phyloP scores from a whole-genome alignment of 352 stramenopile species.

The Thalassiosira allenii region DNA sequence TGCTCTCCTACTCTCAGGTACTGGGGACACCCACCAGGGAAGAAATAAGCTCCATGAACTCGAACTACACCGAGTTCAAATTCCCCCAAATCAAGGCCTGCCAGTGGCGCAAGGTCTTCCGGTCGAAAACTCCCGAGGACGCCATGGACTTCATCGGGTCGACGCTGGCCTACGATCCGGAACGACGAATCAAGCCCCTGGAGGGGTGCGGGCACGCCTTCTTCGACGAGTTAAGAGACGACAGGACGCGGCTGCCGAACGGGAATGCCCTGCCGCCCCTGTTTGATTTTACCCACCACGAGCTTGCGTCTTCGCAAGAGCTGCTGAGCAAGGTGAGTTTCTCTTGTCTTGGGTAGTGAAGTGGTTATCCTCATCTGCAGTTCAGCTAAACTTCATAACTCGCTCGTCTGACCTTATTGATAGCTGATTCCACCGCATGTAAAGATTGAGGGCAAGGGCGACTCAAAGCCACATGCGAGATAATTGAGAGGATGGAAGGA shows the following conservation, averaged over 20 bases:
- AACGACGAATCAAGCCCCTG: slow-evolving; percentile 87
- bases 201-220: slow-evolving; percentile 93
- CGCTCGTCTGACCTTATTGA: too few species aligned
- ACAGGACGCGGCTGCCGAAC: slow-evolving; percentile 87
- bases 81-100: slow-evolving; percentile 99
- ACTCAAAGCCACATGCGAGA: too few species aligned
- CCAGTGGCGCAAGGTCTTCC: slow-evolving; percentile 97
- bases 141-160: slow-evolving; percentile 97
- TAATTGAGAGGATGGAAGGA: too few species aligned
- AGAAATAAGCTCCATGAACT: slow-evolving; percentile 99
- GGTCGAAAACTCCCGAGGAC: slow-evolving; percentile 93
- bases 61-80: slow-evolving; percentile 99
- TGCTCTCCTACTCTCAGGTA: too few species aligned
- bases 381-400: too few species aligned
- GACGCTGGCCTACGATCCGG: slow-evolving; percentile 98
- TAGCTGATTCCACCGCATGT: too few species aligned
- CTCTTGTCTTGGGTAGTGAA: too few species aligned
- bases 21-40: slow-evolving; percentile 97
- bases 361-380: too few species aligned
- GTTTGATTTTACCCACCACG: slow-evolving; percentile 93
- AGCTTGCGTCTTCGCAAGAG: slow-evolving; percentile 62
- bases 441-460: too few species aligned
- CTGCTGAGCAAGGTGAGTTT: too few species aligned
- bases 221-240: slow-evolving; percentile 97
- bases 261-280: slow-evolving; percentile 82